These are phyloP conservation scores for Metschnikowia amazonensis DNA, from an alignment of 805 yeast genomes.

Conservation along the genomic window DNA sequence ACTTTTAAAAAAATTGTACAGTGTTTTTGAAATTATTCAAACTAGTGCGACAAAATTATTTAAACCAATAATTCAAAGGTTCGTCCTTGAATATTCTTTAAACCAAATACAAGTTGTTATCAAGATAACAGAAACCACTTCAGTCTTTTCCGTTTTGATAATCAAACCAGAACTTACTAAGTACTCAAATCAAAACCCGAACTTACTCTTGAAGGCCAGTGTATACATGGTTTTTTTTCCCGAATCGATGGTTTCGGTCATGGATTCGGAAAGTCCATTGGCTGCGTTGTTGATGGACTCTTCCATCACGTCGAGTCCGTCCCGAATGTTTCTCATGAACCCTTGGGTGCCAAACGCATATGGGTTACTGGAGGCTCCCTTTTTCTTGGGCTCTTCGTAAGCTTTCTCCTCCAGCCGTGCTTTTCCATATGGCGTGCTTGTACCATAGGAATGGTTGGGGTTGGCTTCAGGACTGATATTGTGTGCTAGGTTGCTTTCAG, in stretches of 20 bases:
- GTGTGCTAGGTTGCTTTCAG: slow-evolving; percentile 54
- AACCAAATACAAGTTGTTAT: no score
- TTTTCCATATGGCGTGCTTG: slow-evolving; percentile 14
- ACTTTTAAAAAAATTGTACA: no score
- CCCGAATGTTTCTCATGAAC: slow-evolving; percentile 45
- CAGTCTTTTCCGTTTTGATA: no score
- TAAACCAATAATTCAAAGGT: no score
- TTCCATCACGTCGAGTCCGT: slow-evolving; percentile 51
- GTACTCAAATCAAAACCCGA: slow-evolving; percentile 53
- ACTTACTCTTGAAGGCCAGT: slow-evolving; percentile 49
- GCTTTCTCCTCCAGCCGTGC: slow-evolving; percentile 12
- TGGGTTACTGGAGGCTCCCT: slow-evolving; percentile 19
- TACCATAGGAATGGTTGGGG: slow-evolving; percentile 32
- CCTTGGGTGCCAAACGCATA: slow-evolving; percentile 40
- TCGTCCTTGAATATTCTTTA: no score
- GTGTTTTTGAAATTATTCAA: no score
- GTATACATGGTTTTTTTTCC: slow-evolving; percentile 49
- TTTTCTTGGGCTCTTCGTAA: slow-evolving; percentile 49
- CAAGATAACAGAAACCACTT: no score
- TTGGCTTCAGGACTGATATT: slow-evolving; percentile 45
- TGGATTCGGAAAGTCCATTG: slow-evolving; percentile 46
- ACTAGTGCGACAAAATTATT: no score
- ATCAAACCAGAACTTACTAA: no score
- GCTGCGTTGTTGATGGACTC: slow-evolving; percentile 58
- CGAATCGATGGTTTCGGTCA: slow-evolving; percentile 49